Percentiles rank a stretch among this genome's conserved stretches.
Conservation (phyloP, 2,329 filamentous ascomycete genomes). For the Leptographium lundbergii region DNA sequence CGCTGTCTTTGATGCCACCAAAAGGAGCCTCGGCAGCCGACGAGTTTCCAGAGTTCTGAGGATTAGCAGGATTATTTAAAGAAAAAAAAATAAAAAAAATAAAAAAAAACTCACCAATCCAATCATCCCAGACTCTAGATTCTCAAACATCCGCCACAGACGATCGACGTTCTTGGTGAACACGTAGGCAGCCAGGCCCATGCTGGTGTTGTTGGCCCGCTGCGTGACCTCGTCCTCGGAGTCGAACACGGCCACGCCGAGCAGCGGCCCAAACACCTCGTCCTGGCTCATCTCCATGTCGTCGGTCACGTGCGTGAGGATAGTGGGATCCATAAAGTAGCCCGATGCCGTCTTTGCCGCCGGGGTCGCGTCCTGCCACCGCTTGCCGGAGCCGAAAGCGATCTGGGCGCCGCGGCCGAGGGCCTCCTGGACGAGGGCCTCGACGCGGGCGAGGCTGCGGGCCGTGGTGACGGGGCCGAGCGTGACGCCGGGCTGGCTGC, state of each 20-base stretch:
- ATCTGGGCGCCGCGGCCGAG: too few relatives aligned
- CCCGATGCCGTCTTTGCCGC: conserved; percentile 20
- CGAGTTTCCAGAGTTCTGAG: too few relatives aligned
- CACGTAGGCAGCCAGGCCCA: conserved; percentile 38
- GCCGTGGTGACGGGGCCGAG: too few relatives aligned
- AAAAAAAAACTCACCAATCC: conserved; percentile 25
- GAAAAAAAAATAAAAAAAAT: conserved; percentile 19
- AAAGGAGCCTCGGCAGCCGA: too few relatives aligned
- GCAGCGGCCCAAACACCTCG: conserved; percentile 46
- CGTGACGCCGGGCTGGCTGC: conserved; percentile 14
- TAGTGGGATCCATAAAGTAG: conserved; percentile 54
- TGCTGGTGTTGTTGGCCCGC: conserved; percentile 43
- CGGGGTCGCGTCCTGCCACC: too few relatives aligned
- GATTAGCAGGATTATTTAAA: too few relatives aligned
- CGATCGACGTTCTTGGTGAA: conserved; percentile 35
- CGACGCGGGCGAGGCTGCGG: too few relatives aligned
- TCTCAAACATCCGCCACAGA: conserved; percentile 44
- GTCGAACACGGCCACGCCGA: conserved; percentile 42
- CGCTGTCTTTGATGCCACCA: conserved; percentile 32
- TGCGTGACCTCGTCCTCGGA: conserved; percentile 41
- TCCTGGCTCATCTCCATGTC: conserved; percentile 36
- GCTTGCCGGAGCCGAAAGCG: too few relatives aligned
- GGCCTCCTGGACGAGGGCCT: too few relatives aligned
- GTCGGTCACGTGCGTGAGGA: conserved; percentile 34
- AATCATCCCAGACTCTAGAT: conserved; percentile 41